These are phyloP conservation scores for Vaccinium darrowii DNA, from an alignment of 148 eudicot species.

Conservation along the genomic window DNA sequence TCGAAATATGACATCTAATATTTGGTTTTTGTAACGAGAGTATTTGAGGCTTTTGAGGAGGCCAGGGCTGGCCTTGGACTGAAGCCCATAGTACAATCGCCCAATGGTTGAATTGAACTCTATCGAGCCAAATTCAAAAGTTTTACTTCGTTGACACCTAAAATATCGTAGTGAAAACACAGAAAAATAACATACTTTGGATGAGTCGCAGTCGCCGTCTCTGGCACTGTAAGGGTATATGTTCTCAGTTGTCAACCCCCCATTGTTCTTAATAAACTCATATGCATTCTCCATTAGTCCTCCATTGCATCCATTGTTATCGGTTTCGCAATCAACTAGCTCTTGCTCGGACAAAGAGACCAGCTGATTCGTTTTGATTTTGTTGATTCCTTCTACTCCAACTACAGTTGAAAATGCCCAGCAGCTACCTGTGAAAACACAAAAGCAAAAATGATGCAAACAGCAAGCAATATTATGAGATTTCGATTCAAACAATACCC, in stretches of 20 bases:
- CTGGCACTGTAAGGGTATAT: conserved; percentile 48
- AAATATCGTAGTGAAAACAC: neutral
- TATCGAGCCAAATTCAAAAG: neutral
- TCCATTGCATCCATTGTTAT: conserved; percentile 59
- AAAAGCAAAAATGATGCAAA: neutral
- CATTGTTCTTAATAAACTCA: conserved; percentile 40
- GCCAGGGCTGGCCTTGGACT: no score
- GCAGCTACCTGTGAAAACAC: conserved; percentile 47
- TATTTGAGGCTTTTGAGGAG: neutral
- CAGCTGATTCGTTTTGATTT: conserved; percentile 57
- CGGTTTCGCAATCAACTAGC: conserved; percentile 59
- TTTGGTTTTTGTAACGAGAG: no score
- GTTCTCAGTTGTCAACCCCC: conserved; percentile 41
- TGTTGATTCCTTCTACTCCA: conserved; percentile 80
- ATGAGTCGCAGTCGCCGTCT: conserved; percentile 34
- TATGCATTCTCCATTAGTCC: conserved; percentile 56
- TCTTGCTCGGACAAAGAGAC: conserved; percentile 77
- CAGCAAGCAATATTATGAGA: neutral
- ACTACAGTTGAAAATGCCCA: conserved; percentile 78
- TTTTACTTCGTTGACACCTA: no score
- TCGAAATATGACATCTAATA: no score
- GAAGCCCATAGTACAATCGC: no score
- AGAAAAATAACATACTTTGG: conserved; percentile 39
- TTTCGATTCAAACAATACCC: neutral
- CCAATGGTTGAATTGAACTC: no score